Evolutionary conservation across 2,329 filamentous ascomycete genomes (phyloP), one percentile per base, ranked within the genome.

Genomic region (Colletotrichum tofieldiae): DNA sequence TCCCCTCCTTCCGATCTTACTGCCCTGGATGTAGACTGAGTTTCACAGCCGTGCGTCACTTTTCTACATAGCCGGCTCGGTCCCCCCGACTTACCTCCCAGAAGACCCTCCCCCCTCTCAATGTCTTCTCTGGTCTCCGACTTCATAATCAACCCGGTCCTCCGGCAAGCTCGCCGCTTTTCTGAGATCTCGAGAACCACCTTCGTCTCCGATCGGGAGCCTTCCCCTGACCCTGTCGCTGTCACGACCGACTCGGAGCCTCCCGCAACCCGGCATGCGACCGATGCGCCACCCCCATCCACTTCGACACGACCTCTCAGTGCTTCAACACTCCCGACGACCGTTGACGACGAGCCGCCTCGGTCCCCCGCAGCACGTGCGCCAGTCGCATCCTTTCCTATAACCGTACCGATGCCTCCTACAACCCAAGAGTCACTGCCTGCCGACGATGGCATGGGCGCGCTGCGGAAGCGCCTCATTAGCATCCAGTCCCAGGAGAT

Each of bases 401-500:
- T 58, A n/a, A 47, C 58, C 32, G 47, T 45, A 8, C 59, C 71
- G 20, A 70, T 65, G 62, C 55, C 52, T 26, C 43, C 66, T 23
- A 56, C 32, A 16, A 60, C 52, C 43, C n/a, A 59, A 60, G 66
- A 59, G 56, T 72, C 79, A 51, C 79, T 94, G 51, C 93, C 93
- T 1, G 94, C 92, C 78, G 93, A 96, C 78, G 94, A 96, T 84
- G 94, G 94, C 55, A 95, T 94, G 92, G 86, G 88, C 23, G 81
- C 84, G 66, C 81, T 96, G 76, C 87, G 94, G 76, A 86, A 84
- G 74, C 90, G 89, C 73, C 94, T 96, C 75, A 87, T 93, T 71
- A 85, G 84, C 29, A 92, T 96, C 73, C 92, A 94, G 79, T 85
- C 88, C 35, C 86, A 87, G 75, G 85, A 90, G 32, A 85, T 91